Conservation (phyloP, 768 basidiomycete genomes). For the Trametopsis cervina region DNA sequence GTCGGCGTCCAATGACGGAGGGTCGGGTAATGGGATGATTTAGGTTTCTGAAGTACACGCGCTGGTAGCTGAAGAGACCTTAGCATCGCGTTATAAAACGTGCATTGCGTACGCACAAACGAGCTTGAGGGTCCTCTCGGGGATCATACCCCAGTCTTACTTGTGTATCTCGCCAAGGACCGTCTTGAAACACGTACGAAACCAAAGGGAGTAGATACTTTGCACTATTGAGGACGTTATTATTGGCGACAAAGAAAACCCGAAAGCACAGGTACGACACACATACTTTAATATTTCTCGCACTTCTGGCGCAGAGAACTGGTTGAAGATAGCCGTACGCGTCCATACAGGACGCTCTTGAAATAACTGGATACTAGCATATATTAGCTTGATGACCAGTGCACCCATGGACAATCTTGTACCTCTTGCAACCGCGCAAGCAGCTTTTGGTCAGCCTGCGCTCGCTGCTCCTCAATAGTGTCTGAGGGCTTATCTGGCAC, state of each 20-base stretch:
- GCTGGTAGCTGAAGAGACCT: conserved; percentile 68
- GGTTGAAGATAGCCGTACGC: conserved; percentile 77
- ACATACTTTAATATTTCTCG: conserved; percentile 72
- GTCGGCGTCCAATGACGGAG: conserved; percentile 65
- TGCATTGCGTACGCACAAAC: conserved; percentile 53
- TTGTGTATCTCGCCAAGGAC: conserved; percentile 89
- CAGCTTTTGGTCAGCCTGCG: conserved; percentile 47
- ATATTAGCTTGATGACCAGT: background rate
- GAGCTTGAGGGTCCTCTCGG: conserved; percentile 58
- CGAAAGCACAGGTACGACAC: no score
- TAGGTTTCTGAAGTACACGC: conserved; percentile 84
- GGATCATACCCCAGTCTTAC: conserved; percentile 90
- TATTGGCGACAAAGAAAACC: background rate
- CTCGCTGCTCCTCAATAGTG: conserved; percentile 52
- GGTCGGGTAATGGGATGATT: conserved; percentile 75
- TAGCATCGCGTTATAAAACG: background rate
- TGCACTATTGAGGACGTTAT: conserved; percentile 40
- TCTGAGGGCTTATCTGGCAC: conserved; percentile 64
- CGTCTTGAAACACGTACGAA: conserved; percentile 88
- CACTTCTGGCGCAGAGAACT: conserved; percentile 60
- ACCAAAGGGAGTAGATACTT: conserved; percentile 76
- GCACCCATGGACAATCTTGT: conserved; percentile 1
- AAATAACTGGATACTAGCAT: conserved; percentile 46
- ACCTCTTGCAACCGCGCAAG: conserved; percentile 51
- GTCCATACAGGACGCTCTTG: conserved; percentile 83